A percentile compares a stretch with the other conserved stretches of the same genome.
Conservation (phyloP, 495 filamentous ascomycete genomes). For the Friedmanniomyces simplex region DNA sequence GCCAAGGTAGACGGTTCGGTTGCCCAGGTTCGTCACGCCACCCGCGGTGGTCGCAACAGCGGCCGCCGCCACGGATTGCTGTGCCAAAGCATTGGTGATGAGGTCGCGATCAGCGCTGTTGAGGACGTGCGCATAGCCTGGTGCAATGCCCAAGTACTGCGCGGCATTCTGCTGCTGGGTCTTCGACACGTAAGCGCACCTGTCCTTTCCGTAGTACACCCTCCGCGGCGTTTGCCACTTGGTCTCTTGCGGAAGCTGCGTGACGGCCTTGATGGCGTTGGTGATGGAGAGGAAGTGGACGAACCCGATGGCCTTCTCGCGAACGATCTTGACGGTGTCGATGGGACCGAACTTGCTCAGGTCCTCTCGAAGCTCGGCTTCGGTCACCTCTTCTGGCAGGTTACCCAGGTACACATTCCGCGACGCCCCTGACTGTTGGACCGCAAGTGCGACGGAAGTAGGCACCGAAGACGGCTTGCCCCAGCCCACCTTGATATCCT, state of each 20-base stretch:
- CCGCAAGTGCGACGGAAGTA: conserved; percentile 88
- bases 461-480: conserved; percentile 97
- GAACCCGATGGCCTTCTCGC: conserved; percentile 97
- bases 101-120: conserved; percentile 92
- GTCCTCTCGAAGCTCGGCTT: conserved; percentile 90
- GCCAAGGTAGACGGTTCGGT: conserved; percentile 93
- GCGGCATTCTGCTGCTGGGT: conserved; percentile 99
- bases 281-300: conserved; percentile 96
- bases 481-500: conserved; percentile 99
- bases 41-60: conserved; percentile 94
- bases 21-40: conserved; percentile 92
- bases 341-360: conserved; percentile 93
- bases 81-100: conserved; percentile 88
- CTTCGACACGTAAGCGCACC: conserved; percentile 97
- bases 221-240: conserved; percentile 94
- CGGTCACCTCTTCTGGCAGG: conserved; percentile 74
- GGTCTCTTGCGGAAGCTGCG: conserved; percentile 86
- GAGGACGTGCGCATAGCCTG: conserved; percentile 92
- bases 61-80: conserved; percentile 93
- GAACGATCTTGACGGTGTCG: conserved; percentile 94
- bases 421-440: conserved; percentile 96
- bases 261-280: conserved; percentile 98
- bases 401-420: conserved; percentile 97
- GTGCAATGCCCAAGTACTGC: conserved; percentile 93
- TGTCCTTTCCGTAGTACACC: conserved; percentile 97